Evolutionary conservation across 164 flowering plant genomes (phyloP), one percentile per base, ranked within the genome.

Genomic region (Sedum album): DNA sequence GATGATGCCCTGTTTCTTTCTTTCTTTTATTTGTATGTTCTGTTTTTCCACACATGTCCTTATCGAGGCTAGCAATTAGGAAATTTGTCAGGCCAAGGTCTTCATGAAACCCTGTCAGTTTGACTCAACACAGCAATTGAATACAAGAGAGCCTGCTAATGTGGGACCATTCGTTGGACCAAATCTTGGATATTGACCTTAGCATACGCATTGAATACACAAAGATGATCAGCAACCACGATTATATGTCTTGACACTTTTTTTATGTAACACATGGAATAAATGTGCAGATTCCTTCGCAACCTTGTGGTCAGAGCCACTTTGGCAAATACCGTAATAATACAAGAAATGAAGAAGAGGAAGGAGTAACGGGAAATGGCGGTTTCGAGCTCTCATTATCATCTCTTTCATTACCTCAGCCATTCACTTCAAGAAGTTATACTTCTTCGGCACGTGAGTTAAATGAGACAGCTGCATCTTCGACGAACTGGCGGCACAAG

Each of bases 71-170:
- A 53, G 60, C 6, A 53, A 53, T 53, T 21, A 23, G 60, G 30
- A 53, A 49, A 53, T 21, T 53, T 53, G 11, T 53, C 28, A 21
- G 28, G 30, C 13, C 14, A 21, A 23, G 30, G 60, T 35, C 7
- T 53, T 53, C 23, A 53, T 53, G 60, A 53, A 53, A 53, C 60
- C 60, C 60, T 53, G 60, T 28, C 60, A 53, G 60, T 53, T 53
- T 53, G 60, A 23, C 60, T 23, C 60, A 28, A 53, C 60, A 53
- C 60, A 53, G 60, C 60, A 21, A 7, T 53, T 21, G 60, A 53
- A 53, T 21, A 53, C 10, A 53, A 21, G 18, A 13, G 60, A 7
- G 28, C 28, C 14, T 49, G 57, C n/a, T 49, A 3, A 35, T 3
- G 48, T 42, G 48, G 48, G 48, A 42, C 48, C 48, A 46, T 46